Evolutionary conservation across 2,329 filamentous ascomycete genomes (phyloP), one percentile per base, ranked within the genome.

Genomic region (Rutstroemia sp.): DNA sequence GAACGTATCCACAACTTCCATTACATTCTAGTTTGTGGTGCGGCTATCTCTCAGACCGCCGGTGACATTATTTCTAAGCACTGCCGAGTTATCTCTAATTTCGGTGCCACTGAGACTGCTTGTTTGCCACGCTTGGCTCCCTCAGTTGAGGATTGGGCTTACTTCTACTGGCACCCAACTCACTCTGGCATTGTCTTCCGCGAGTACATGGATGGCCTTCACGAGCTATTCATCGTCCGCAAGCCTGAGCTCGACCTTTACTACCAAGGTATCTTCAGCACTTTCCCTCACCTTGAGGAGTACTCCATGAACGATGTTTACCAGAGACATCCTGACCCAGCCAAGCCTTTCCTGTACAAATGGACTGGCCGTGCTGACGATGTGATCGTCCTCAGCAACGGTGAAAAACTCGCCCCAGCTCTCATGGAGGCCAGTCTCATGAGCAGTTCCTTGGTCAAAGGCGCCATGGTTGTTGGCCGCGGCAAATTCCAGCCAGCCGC

Each of bases 361-460:
- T 59, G 56, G 39, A 57, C 53, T 16, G 58, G 58, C 21, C 54
- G 60, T 47, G 41, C 52, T 8, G 61, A 63, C 34, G 61, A 63
- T 48, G 55, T 63, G 3, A 58, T 64, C 19, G 47, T 59, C 2
- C 52, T 64, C 6, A 62, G 62, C 1, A 75, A 73, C 47, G 75
- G 74, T 2, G 73, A 75, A 57, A 77, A 76, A 57, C 67, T 75
- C 46, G 74, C 75, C 34, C 74, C 75, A 0, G 60, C 71, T 6
- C 62, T 64, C 0, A 71, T 74, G 66, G 73, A 76, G 58, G 63
- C 60, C 23, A 64, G 67, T 10, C 67, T 76, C n/a, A 63, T 63
- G 21, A 62, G 58, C 2, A 69, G 73, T 54, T 67, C 71, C 1
- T 30, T 67, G 6, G 66, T 76, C 4, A 60, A 63, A 1, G 61